Evolutionary conservation across 306 rosid species (phyloP), one percentile per base, ranked within the genome.

Genomic region (Elaeagnus macrophylla): DNA sequence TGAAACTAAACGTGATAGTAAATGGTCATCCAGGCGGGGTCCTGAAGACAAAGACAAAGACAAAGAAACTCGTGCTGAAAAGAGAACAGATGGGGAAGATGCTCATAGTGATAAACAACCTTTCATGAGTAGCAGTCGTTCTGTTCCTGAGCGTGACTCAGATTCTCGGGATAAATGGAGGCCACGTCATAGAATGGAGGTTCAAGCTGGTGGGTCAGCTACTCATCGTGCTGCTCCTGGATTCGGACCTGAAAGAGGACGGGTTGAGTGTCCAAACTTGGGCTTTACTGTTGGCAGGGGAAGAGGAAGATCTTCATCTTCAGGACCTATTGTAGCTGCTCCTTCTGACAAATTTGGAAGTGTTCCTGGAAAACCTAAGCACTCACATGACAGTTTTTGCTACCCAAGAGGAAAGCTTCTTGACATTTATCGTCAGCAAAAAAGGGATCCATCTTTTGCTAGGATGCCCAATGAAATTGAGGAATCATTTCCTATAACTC

Each of bases 11-110:
- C 77, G 91, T 54, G 91, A 83, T 71, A 83, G 62, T 60, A 83
- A 83, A 81, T 83, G 91, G 91, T 74, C 91, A 48, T 80, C 91
- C 57, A 80, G 91, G 71, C 79, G 91, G 91, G 91, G 91, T 56
- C 91, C 91, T 58, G 91, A 83, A 67, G 91, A 83, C 52, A 83
- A 80, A 67, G 91, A 83, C 52, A 83, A 80, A 67, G 91, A 83
- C 55, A 83, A 80, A 72, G 86, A 83, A 38, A 48, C 86, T 44
- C 79, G 86, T 52, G 62, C 46, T 55, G 91, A 77, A 55, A 83
- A 77, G 65, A 81, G 55, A 74, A 75, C 54, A 42, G 91, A 80
- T 17, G 37, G 41, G 53, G 91, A 77, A 59, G 81, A 75, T 62
- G 46, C 53, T 67, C 79, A 67, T 32, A 13, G 52, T 18, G 91